A percentile compares a stretch with the other conserved stretches of the same genome.
Evolutionary conservation across 2,329 filamentous ascomycete genomes (phyloP).

Genomic region (Sclerotinia glacialis): DNA sequence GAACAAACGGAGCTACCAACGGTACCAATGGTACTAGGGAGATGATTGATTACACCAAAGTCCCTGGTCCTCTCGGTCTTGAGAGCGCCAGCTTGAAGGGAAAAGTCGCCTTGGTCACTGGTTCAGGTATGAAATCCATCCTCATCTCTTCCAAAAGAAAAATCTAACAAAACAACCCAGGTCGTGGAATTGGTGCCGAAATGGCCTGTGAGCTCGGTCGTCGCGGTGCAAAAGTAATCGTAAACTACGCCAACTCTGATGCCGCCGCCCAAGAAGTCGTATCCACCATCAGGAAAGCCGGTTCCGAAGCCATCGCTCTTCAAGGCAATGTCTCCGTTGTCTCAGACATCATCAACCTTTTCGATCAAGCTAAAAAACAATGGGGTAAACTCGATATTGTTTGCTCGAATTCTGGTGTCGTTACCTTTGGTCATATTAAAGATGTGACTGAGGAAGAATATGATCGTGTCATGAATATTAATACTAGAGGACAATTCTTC

Average conservation of each 20-base stretch:
- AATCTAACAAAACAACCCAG: slow-evolving; percentile 35
- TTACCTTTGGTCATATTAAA: slow-evolving; percentile 45
- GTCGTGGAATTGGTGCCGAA: slow-evolving; percentile 63
- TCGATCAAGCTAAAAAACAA: slow-evolving; percentile 34
- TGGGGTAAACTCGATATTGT: slow-evolving; percentile 39
- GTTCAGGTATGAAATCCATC: slow-evolving; percentile 31
- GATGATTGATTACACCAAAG: slow-evolving; percentile 16
- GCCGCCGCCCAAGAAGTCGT: slow-evolving; percentile 65
- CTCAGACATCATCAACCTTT: slow-evolving; percentile 41
- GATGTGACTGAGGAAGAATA: slow-evolving; percentile 38
- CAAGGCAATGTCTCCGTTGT: slow-evolving; percentile 56
- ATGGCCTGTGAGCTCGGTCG: slow-evolving; percentile 65
- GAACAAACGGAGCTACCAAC: slow-evolving; percentile 20
- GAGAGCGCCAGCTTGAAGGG: slow-evolving; percentile 33
- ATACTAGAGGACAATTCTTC: slow-evolving; percentile 70
- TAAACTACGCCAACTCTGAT: slow-evolving; percentile 55
- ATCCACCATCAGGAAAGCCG: slow-evolving; percentile 53
- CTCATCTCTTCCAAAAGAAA: too few relatives aligned
- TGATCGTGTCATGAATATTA: slow-evolving; percentile 57
- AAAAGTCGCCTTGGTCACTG: slow-evolving; percentile 39
- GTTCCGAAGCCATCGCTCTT: slow-evolving; percentile 54
- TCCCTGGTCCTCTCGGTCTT: slow-evolving; percentile 31
- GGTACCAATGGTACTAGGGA: slow-evolving; percentile 13
- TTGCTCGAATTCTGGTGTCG: slow-evolving; percentile 47
- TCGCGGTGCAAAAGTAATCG: slow-evolving; percentile 61